Percentiles rank a stretch among this genome's conserved stretches.
Evolutionary conservation across 306 rosid species (phyloP).

Genomic region (Dryas octopetala): DNA sequence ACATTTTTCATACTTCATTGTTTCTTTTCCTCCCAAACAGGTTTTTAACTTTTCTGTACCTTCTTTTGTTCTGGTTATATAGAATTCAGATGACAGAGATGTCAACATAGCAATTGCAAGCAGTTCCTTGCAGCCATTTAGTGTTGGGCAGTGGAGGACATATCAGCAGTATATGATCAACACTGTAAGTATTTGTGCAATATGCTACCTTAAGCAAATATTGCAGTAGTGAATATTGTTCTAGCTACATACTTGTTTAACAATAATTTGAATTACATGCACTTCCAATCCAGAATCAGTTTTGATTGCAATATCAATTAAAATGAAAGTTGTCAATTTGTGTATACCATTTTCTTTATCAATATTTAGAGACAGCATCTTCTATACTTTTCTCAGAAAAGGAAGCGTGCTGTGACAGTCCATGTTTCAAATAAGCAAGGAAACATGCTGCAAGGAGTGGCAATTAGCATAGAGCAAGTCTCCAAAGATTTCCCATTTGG

Average conservation of each 20-base stretch:
- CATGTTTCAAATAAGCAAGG: slow-evolving; percentile 71
- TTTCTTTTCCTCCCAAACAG: background rate
- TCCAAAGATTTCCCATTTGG: slow-evolving; percentile 86
- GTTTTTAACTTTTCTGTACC: background rate
- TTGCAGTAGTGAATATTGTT: too few species aligned
- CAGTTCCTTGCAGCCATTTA: slow-evolving; percentile 77
- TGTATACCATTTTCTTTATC: background rate
- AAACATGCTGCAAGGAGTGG: slow-evolving; percentile 56
- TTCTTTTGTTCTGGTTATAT: background rate
- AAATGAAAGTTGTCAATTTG: too few species aligned
- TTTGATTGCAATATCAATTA: background rate
- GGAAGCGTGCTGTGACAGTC: slow-evolving; percentile 74
- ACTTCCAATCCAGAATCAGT: background rate
- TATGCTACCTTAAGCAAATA: too few species aligned
- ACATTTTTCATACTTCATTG: background rate
- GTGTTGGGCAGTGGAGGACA: slow-evolving; percentile 57
- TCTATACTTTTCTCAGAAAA: slow-evolving; percentile 36
- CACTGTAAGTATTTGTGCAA: slow-evolving; percentile 39
- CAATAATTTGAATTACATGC: too few species aligned
- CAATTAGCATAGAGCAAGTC: slow-evolving; percentile 45
- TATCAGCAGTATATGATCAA: slow-evolving; percentile 73
- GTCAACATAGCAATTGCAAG: slow-evolving; percentile 46
- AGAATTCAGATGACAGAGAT: slow-evolving; percentile 48
- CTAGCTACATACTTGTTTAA: too few species aligned
- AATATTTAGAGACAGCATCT: background rate